These are phyloP conservation scores for Aspergillus funiculosus DNA, from an alignment of 495 filamentous ascomycete genomes.

Conservation along the genomic window DNA sequence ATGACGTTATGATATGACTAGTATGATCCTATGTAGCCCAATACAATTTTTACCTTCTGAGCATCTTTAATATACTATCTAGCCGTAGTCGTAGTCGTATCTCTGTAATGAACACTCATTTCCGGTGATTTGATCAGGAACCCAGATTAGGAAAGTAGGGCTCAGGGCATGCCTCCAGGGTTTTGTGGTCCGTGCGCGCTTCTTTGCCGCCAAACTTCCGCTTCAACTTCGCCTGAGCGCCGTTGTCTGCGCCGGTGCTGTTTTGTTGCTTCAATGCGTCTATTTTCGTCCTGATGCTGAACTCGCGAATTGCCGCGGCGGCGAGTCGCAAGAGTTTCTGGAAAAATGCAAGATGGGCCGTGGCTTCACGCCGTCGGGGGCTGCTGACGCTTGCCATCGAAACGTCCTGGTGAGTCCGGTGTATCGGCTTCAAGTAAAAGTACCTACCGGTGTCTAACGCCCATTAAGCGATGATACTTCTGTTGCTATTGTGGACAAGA, in stretches of 20 bases:
- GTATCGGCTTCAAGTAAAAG: too few species aligned
- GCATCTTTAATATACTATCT: too few species aligned
- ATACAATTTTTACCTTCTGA: too few species aligned
- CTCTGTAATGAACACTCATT: too few species aligned
- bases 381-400: constrained; percentile 84
- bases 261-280: not conserved
- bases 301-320: constrained; percentile 16
- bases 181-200: constrained; percentile 29
- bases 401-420: constrained; percentile 69
- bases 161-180: constrained; percentile 17
- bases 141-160: constrained; percentile 1
- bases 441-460: too few species aligned
- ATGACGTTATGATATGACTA: constrained; percentile 33
- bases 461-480: constrained; percentile 77
- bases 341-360: constrained; percentile 6
- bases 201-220: constrained; percentile 22
- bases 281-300: constrained; percentile 26
- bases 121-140: too few species aligned
- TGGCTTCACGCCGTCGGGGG: constrained; percentile 26
- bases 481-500: constrained; percentile 72
- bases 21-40: too few species aligned
- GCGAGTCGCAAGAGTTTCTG: constrained; percentile 21
- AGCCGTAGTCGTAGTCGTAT: too few species aligned
- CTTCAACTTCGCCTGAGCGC: not conserved
- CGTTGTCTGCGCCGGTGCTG: not conserved